Evolutionary conservation across 2,329 filamentous ascomycete species (phyloP), one percentile per base, ranked within the genome.

Genomic region (Fusarium equiseti): DNA sequence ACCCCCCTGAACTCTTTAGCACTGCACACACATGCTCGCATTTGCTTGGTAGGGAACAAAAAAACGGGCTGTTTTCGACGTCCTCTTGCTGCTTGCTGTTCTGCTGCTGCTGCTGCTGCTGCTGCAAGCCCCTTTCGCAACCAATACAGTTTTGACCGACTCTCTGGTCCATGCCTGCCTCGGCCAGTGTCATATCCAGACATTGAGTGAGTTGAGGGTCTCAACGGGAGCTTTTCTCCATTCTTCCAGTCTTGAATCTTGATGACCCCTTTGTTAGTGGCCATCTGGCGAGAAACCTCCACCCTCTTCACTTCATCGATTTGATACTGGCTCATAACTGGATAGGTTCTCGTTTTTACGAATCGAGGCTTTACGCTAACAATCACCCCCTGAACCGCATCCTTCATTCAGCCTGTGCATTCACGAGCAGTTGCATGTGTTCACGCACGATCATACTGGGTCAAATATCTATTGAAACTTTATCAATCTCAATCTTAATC

Each of bases 291-390:
- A 68, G 22, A 62, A 57, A 44, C 68, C 53, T 70, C 54, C 42
- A 20, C 52, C 49, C 31, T 70, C 29, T 35, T 27, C 18, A 26
- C 24, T 59, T 43, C 32, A 38, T 35, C 54, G 22, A 42, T 71
- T 38, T 59, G 27, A 55, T 46, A 54, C 62, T 70, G 35, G 20
- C 20, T 51, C 57, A 49, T 59, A 29, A 59, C 53, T 58, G 64
- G 68, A 40, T 38, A 16, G 22, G 32, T 24, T 24, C 49, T 51
- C 31, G 20, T 38, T 44, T 63, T 54, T 60, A 29, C 20, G 60
- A 68, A 60, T 57, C 50, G 61, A 68, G 62, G 50, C 68, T 61
- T 51, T 45, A 59, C 72, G 63, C 72, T 75, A 74, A 56, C 38
- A 40, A 27, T 31, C 50, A 48, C n/a, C 42, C 51, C 63, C 63